Conservation (phyloP, 2,329 filamentous ascomycete genomes). For the Lecanicillium sp. region DNA sequence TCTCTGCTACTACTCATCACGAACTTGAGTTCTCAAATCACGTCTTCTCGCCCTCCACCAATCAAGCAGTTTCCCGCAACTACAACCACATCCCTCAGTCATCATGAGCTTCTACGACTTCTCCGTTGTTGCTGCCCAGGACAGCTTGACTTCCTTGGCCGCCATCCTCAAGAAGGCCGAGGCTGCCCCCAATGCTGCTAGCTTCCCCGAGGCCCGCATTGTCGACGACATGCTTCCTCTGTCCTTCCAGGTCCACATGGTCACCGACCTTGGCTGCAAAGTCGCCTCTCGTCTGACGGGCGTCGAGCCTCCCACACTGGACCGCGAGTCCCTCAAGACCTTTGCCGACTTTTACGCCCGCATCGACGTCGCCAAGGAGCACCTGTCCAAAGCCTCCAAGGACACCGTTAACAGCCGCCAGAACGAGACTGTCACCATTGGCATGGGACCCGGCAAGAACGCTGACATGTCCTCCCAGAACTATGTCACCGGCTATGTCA, state of each 20-base stretch:
- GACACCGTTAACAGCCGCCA: slow-evolving; percentile 24
- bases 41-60: not conserved
- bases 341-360: slow-evolving; percentile 25
- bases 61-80: slow-evolving; percentile 1
- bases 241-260: slow-evolving; percentile 29
- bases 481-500: slow-evolving; percentile 38
- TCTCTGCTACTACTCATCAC: slow-evolving; percentile 1
- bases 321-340: slow-evolving; percentile 20
- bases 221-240: slow-evolving; percentile 35
- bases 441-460: slow-evolving; percentile 21
- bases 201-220: slow-evolving; percentile 24
- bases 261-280: slow-evolving; percentile 21
- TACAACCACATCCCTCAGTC: slow-evolving; percentile 6
- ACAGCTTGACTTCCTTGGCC: slow-evolving; percentile 22
- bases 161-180: slow-evolving; percentile 28
- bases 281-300: slow-evolving; percentile 25
- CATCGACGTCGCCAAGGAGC: slow-evolving; percentile 21
- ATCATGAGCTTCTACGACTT: slow-evolving; percentile 34
- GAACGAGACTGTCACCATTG: slow-evolving; percentile 19
- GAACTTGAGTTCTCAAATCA: not conserved
- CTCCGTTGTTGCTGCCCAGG: slow-evolving; percentile 22
- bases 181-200: slow-evolving; percentile 20
- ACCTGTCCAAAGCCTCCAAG: slow-evolving; percentile 23
- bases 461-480: slow-evolving; percentile 18
- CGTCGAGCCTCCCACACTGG: slow-evolving; percentile 16